Base-by-base conservation (phyloP, 2,329 filamentous ascomycete species). In the Drechslerella stenobrocha region DNA sequence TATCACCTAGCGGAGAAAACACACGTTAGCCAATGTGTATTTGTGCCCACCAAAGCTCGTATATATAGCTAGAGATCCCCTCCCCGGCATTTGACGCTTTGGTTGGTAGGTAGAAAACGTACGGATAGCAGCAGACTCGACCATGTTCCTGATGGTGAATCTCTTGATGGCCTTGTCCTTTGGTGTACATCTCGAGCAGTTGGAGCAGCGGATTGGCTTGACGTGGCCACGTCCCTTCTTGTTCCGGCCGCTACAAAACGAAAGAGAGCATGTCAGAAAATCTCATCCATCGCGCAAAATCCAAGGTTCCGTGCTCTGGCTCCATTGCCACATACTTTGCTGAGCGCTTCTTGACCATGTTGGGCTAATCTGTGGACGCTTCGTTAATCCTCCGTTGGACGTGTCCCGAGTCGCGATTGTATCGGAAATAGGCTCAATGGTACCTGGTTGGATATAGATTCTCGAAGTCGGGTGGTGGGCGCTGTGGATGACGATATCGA, bases 141-240 rank as follows among this genome's bases (percentile, higher is more conserved):
- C 93, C 93, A 98, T 98, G 88, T 98, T 97, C 81, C 93, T 88
- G 85, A 98, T 88, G 83, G 93, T 98, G 86, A 98, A 98, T 83
- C 93, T 87, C 90, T 98, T 98, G 86, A 98, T 97, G 75, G 95
- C 93, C 90, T 98, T 98, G 79, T 98, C 93, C 88, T 98, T 98
- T 80, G 91, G 91, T 70, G 89, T 95, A 84, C 87, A 90, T 67
- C 63, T 67, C 55, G 82, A 90, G 86, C 82, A 93, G 86, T 87
- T 90, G 82, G 83, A 89, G 87, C 82, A 93, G 79, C 86, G 89
- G 83, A 98, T 96, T 78, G 93, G 95, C 87, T 98, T 98, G 83
- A 95, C 90, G 86, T 97, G 92, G 84, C 93, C 93, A 81, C 93
- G 90, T 81, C 93, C 92, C 83, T 96, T 96, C 90, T 96, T 96